Percentiles rank a stretch among this genome's conserved stretches.
Conservation (phyloP, 805 yeast species). For the Candida broadrunensis region DNA sequence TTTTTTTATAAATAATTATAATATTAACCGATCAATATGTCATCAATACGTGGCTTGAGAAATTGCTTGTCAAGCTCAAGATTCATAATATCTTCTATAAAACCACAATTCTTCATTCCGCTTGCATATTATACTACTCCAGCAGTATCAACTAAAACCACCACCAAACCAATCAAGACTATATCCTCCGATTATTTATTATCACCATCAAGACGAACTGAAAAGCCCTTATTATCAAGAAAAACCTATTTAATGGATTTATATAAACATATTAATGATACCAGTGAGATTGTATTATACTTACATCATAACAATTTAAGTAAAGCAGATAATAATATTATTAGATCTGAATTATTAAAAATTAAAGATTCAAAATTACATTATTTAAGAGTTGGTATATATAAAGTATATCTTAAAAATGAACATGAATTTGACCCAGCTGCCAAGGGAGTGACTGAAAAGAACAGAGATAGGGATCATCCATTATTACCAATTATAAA, state of each 20-base stretch:
- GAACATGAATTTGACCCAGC: conserved; percentile 75
- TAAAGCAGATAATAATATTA: conserved; percentile 61
- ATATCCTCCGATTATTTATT: neutral
- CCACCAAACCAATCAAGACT: neutral
- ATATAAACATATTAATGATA: conserved; percentile 68
- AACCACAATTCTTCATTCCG: neutral
- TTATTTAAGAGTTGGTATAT: conserved; percentile 64
- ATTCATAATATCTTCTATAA: neutral
- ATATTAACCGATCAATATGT: neutral
- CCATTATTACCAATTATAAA: conserved; percentile 67
- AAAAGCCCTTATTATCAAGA: conserved; percentile 67
- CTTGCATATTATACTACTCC: neutral
- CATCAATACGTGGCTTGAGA: neutral
- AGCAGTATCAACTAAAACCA: neutral
- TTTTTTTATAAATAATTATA: too few relatives aligned
- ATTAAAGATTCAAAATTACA: conserved; percentile 65
- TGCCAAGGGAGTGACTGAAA: conserved; percentile 45
- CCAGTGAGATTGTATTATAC: conserved; percentile 67
- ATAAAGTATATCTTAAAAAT: conserved; percentile 74
- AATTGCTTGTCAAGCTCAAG: neutral
- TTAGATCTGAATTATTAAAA: conserved; percentile 59
- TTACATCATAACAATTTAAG: conserved; percentile 82
- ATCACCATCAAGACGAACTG: conserved; percentile 36
- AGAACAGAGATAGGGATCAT: conserved; percentile 48
- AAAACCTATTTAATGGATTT: conserved; percentile 83